Percentiles rank a stretch among this genome's conserved stretches.
Conservation (phyloP, 1,284 basidiomycete species). For the Cutaneotrichosporon cutaneum region DNA sequence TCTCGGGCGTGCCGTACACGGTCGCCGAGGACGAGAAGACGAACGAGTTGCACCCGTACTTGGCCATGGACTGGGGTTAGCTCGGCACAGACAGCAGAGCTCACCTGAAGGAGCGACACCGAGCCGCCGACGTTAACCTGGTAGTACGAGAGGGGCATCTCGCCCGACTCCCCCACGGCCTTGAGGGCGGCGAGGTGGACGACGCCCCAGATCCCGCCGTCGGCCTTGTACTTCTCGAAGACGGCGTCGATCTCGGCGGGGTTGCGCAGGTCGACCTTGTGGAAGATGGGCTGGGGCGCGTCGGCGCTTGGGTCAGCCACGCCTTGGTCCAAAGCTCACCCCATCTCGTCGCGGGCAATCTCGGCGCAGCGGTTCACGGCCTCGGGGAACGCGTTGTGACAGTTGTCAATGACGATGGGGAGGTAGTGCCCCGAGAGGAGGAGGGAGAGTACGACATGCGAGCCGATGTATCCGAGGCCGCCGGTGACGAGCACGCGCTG, state of each 20-base stretch:
- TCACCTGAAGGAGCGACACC: constrained; percentile 65
- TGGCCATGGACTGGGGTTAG: constrained; percentile 70
- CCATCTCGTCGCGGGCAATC: constrained; percentile 65
- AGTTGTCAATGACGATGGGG: constrained; percentile 89
- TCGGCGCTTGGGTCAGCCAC: constrained; percentile 18
- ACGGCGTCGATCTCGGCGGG: constrained; percentile 67
- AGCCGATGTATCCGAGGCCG: constrained; percentile 62
- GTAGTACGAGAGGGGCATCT: constrained; percentile 91
- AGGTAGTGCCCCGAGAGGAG: constrained; percentile 85
- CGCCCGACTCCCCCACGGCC: constrained; percentile 95
- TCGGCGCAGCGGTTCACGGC: constrained; percentile 68
- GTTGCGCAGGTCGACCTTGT: constrained; percentile 71
- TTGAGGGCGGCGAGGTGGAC: constrained; percentile 97
- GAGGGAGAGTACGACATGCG: constrained; percentile 82
- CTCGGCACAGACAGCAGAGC: constrained; percentile 17
- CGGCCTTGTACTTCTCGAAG: constrained; percentile 74
- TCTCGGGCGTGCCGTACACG: constrained; percentile 93
- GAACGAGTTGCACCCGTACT: constrained; percentile 55
- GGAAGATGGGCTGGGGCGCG: constrained; percentile 42
- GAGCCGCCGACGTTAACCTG: constrained; percentile 86
- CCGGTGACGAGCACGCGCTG: constrained; percentile 52
- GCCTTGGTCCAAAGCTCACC: constrained; percentile 34
- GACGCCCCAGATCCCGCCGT: constrained; percentile 95
- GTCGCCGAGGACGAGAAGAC: constrained; percentile 99
- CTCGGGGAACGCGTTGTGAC: constrained; percentile 80